phyloP scores from a whole-genome alignment of 495 filamentous ascomycete genomes.

The Aspergillus sclerotioniger region DNA sequence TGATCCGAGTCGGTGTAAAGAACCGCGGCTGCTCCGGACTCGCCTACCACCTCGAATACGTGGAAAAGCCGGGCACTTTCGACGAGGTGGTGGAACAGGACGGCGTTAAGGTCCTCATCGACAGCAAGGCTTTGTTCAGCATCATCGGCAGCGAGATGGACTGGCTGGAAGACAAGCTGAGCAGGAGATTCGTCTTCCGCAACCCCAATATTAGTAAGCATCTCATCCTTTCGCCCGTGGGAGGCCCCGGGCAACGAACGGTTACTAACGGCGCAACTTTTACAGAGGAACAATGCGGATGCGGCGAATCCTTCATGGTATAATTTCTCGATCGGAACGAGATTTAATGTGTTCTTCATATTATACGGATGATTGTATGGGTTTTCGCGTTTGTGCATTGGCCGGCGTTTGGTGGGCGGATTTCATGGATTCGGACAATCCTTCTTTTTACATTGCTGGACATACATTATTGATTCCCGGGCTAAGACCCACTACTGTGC shows the following conservation, averaged over 20 bases:
- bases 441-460: constrained; percentile 21
- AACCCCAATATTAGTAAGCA: constrained; percentile 98
- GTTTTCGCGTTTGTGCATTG: constrained; percentile 36
- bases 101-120: constrained; percentile 91
- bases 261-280: constrained; percentile 33
- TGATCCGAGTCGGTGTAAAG: constrained; percentile 91
- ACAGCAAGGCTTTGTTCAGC: constrained; percentile 94
- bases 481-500: constrained; percentile 21
- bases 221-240: constrained; percentile 4
- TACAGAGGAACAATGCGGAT: constrained; percentile 93
- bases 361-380: constrained; percentile 13
- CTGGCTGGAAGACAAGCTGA: constrained; percentile 94
- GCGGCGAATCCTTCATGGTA: constrained; percentile 96
- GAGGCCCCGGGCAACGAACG: neutral
- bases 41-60: constrained; percentile 94
- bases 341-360: constrained; percentile 15
- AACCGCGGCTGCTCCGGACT: constrained; percentile 95
- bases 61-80: constrained; percentile 81
- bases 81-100: constrained; percentile 95
- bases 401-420: constrained; percentile 38
- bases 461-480: constrained; percentile 40
- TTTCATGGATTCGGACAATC: constrained; percentile 11
- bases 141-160: constrained; percentile 99
- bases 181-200: constrained; percentile 83
- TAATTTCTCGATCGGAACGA: constrained; percentile 23